These are phyloP conservation scores for Diaporthe aspalathi DNA, from an alignment of 2,329 filamentous ascomycete genomes.

Conservation along the genomic window DNA sequence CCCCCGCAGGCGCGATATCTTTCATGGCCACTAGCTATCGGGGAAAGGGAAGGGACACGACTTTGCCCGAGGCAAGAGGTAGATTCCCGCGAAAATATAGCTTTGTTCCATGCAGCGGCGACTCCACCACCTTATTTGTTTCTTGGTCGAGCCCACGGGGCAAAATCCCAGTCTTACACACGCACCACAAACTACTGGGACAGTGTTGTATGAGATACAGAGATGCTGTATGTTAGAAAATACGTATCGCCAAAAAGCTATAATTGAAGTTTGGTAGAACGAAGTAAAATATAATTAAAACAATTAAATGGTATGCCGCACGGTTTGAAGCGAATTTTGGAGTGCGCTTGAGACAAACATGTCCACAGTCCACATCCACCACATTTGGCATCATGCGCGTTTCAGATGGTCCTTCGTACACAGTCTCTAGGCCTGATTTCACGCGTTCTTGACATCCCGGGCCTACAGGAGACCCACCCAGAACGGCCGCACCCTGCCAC, in stretches of 20 bases:
- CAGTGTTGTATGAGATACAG: too few species aligned
- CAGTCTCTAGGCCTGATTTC: neutral
- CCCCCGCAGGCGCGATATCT: neutral
- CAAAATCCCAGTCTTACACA: too few species aligned
- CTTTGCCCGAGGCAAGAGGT: too few species aligned
- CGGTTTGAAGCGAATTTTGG: neutral
- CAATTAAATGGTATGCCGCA: neutral
- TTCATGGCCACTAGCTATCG: too few species aligned
- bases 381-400: neutral
- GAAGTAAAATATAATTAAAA: conserved; percentile 36
- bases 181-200: too few species aligned
- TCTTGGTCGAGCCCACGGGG: too few species aligned
- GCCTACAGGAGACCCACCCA: conserved; percentile 23
- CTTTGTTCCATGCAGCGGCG: too few species aligned
- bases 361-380: neutral
- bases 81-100: too few species aligned
- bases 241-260: too few species aligned
- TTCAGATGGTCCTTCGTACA: neutral
- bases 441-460: neutral
- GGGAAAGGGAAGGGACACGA: too few species aligned
- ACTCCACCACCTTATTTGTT: too few species aligned
- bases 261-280: neutral
- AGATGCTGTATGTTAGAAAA: too few species aligned
- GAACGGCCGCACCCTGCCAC: conserved; percentile 30
- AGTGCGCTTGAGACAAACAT: neutral